phyloP scores from a whole-genome alignment of 2,329 filamentous ascomycete species.

The Domatiomyces catenatus region DNA sequence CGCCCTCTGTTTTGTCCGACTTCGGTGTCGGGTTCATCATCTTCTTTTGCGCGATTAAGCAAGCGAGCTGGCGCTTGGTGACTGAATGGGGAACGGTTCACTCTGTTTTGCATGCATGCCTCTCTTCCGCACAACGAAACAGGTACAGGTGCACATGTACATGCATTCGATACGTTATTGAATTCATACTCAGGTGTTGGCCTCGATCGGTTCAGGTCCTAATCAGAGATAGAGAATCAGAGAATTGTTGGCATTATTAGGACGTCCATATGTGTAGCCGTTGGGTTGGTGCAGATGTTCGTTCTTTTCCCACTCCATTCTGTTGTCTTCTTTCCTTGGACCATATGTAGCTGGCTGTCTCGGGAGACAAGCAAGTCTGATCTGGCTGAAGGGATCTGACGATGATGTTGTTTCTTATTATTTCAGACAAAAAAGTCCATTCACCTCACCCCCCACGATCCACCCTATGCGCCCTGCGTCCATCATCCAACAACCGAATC shows the following conservation, averaged over 20 bases:
- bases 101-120: not conserved
- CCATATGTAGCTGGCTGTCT: too few relatives aligned
- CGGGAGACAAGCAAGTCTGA: too few relatives aligned
- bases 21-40: not conserved
- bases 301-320: not conserved
- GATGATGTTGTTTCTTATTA: too few relatives aligned
- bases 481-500: slow-evolving; percentile 14
- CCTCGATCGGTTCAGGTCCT: not conserved
- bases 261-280: not conserved
- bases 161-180: not conserved
- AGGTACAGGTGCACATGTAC: not conserved
- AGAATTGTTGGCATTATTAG: not conserved
- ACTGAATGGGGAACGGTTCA: not conserved
- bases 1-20: not conserved
- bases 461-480: slow-evolving; percentile 7
- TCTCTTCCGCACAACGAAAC: too few relatives aligned
- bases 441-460: not conserved
- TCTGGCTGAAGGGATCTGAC: too few relatives aligned
- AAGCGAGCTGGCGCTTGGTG: not conserved
- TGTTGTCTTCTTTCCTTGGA: too few relatives aligned
- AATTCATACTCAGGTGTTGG: not conserved
- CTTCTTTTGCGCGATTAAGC: not conserved
- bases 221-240: not conserved
- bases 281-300: not conserved
- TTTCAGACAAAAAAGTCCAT: too few relatives aligned